Base-by-base conservation (phyloP, 2,329 filamentous ascomycete genomes). In the Fusarium coffeatum region DNA sequence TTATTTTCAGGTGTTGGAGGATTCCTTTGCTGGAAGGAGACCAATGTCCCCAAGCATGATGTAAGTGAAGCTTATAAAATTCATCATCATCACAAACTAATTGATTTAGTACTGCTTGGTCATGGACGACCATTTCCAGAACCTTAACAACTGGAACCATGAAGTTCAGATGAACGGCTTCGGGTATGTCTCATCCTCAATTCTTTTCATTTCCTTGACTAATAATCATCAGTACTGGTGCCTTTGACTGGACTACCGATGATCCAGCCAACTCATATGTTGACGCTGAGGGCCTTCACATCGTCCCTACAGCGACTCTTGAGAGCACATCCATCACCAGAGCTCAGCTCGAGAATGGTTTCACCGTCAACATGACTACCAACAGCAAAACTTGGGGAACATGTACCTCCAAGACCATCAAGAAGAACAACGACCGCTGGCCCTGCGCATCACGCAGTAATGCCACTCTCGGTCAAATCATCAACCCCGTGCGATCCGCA, bases 191-290 rank as follows among this genome's bases (percentile, higher is more conserved):
- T 3, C 11, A 4, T 16, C 15, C 2, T 3, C 34, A 11, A 3
- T 3, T 20, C 12, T 9, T 20, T 9, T 1, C 2, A 3, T 23
- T 1, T 1, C 12, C 10, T 8, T 7, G 1, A 41, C 59, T 73
- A 16, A 73, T 28, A 48, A 2, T 20, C 13, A 6, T 8, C 22
- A 74, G 72, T 8, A 74, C 57, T 12, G 83, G 82, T 10, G 78
- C 82, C 30, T 87, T 87, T 73, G 85, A 87, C 76, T 85, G 83
- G 84, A 86, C 85, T 0, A 86, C 85, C 4, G 77, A 74, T 9
- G 83, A 85, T 66, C 64, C 76, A 1, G 73, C 74, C 58, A 87
- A 87, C 69, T 78, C 81, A 28, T 86, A 82, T 71, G 78, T 82
- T 30, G 82, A 85, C 64, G 75, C 71, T 2, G 78, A 83, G 43